Percentiles rank a stretch among this genome's conserved stretches.
Evolutionary conservation across 2,329 filamentous ascomycete species (phyloP).

Genomic region (Fusarium sp.): DNA sequence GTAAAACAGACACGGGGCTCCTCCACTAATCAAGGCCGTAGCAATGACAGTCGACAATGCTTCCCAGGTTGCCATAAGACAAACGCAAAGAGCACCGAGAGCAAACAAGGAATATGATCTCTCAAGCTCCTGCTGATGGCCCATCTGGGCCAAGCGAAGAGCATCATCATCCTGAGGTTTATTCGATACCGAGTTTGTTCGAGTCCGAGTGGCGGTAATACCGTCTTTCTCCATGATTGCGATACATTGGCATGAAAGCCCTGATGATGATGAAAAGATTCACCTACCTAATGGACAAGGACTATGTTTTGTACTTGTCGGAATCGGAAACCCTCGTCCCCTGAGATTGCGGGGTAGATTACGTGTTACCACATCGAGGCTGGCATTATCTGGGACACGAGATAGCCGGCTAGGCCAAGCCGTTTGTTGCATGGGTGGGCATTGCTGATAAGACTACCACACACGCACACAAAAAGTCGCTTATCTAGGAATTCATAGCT

Average conservation of each 20-base stretch:
- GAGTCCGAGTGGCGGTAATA: slow-evolving; percentile 1
- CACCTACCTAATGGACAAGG: neutral
- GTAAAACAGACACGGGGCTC: slow-evolving; percentile 60
- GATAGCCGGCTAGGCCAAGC: neutral
- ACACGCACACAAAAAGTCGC: neutral
- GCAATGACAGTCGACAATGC: slow-evolving; percentile 60
- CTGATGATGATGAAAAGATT: neutral
- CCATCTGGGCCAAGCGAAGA: slow-evolving; percentile 44
- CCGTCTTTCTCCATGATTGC: slow-evolving; percentile 18
- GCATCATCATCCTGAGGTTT: slow-evolving; percentile 22
- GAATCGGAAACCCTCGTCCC: neutral
- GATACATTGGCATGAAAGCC: neutral
- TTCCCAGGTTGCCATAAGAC: slow-evolving; percentile 65
- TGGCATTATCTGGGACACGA: neutral
- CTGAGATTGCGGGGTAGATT: neutral
- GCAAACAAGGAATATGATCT: slow-evolving; percentile 57
- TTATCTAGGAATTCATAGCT: neutral
- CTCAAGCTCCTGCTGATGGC: slow-evolving; percentile 48
- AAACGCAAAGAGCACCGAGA: slow-evolving; percentile 58
- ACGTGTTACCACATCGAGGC: neutral
- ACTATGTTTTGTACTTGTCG: neutral
- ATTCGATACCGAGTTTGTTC: neutral
- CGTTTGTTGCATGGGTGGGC: neutral
- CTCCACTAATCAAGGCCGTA: slow-evolving; percentile 57
- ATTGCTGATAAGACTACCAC: neutral